These are phyloP conservation scores for Trichophyton schoenleinii DNA, from an alignment of 2,329 filamentous ascomycete species.

Conservation along the genomic window DNA sequence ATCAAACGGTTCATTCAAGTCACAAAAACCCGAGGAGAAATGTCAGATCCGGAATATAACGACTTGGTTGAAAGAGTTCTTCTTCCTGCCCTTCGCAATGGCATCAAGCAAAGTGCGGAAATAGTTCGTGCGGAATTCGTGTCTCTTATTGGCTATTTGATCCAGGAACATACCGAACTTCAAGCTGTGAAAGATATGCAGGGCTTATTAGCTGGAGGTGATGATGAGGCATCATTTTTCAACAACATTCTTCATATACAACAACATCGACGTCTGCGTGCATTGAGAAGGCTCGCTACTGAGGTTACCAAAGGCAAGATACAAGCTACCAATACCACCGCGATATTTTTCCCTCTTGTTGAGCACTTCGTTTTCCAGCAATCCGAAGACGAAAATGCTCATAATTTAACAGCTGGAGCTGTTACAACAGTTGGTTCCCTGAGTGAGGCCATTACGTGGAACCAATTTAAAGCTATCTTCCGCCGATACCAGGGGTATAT, in stretches of 20 bases:
- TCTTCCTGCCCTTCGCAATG: slow-evolving; percentile 62
- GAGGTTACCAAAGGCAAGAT: slow-evolving; percentile 54
- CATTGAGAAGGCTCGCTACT: slow-evolving; percentile 61
- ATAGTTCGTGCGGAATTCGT: slow-evolving; percentile 74
- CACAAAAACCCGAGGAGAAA: slow-evolving; percentile 35
- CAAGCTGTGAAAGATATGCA: slow-evolving; percentile 60
- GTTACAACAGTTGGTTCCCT: slow-evolving; percentile 67
- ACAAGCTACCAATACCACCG: slow-evolving; percentile 63
- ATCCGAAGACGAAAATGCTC: slow-evolving; percentile 60
- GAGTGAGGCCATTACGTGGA: slow-evolving; percentile 71
- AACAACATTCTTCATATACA: slow-evolving; percentile 85
- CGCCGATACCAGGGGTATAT: slow-evolving; percentile 75
- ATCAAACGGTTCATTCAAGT: slow-evolving; percentile 66
- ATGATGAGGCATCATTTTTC: slow-evolving; percentile 80
- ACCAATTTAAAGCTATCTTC: slow-evolving; percentile 74
- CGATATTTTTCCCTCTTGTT: slow-evolving; percentile 79
- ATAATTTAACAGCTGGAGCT: slow-evolving; percentile 76
- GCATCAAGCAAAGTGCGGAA: slow-evolving; percentile 67
- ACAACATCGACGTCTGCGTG: slow-evolving; percentile 70
- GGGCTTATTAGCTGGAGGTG: slow-evolving; percentile 54
- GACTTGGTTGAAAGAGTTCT: slow-evolving; percentile 52
- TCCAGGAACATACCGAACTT: slow-evolving; percentile 59
- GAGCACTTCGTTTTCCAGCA: slow-evolving; percentile 90
- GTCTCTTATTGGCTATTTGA: slow-evolving; percentile 63
- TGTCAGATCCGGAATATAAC: slow-evolving; percentile 38